A percentile compares a stretch with the other conserved stretches of the same genome.
These are phyloP conservation scores for Coemansia reversa DNA, from an alignment of 192 early-diverging fungal genomes.

Conservation along the genomic window DNA sequence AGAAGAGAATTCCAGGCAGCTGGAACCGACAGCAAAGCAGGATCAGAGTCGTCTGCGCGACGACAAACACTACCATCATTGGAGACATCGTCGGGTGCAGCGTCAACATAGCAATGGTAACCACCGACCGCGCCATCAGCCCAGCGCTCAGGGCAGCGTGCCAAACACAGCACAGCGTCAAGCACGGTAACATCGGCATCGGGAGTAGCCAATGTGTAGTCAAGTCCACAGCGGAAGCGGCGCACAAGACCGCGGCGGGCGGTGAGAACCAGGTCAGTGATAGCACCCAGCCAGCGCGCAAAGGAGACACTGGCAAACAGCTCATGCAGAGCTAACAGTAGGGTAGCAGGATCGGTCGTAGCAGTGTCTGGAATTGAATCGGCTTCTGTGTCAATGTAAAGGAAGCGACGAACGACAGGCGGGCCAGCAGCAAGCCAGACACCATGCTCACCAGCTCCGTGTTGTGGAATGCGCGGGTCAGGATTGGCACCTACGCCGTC, in stretches of 20 bases:
- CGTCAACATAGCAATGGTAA: slow-evolving; percentile 75
- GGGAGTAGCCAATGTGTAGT: slow-evolving; percentile 74
- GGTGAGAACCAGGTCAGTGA: slow-evolving; percentile 56
- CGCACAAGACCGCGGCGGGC: slow-evolving; percentile 59
- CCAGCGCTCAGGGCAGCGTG: slow-evolving; percentile 54
- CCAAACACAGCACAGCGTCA: slow-evolving; percentile 66
- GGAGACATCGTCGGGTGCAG: slow-evolving; percentile 67
- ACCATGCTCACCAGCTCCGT: slow-evolving; percentile 60
- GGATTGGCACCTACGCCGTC: slow-evolving; percentile 44
- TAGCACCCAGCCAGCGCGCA: slow-evolving; percentile 58
- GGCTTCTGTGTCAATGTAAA: slow-evolving; percentile 42
- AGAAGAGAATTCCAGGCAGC: slow-evolving; percentile 66
- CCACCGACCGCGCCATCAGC: slow-evolving; percentile 65
- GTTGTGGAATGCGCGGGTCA: slow-evolving; percentile 41
- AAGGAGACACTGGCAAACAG: slow-evolving; percentile 48
- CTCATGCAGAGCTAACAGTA: slow-evolving; percentile 32
- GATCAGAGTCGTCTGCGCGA: slow-evolving; percentile 62
- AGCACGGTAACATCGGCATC: slow-evolving; percentile 56
- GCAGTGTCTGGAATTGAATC: slow-evolving; percentile 5
- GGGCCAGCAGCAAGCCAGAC: slow-evolving; percentile 65
- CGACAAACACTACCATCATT: slow-evolving; percentile 62
- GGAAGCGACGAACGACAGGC: slow-evolving; percentile 65
- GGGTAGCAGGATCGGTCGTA: slow-evolving; percentile 14
- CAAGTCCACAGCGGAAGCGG: slow-evolving; percentile 76
- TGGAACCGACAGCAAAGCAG: slow-evolving; percentile 67